phyloP scores from a whole-genome alignment of 202 grass and related monocot genomes.

The Elaeis oleifera region DNA sequence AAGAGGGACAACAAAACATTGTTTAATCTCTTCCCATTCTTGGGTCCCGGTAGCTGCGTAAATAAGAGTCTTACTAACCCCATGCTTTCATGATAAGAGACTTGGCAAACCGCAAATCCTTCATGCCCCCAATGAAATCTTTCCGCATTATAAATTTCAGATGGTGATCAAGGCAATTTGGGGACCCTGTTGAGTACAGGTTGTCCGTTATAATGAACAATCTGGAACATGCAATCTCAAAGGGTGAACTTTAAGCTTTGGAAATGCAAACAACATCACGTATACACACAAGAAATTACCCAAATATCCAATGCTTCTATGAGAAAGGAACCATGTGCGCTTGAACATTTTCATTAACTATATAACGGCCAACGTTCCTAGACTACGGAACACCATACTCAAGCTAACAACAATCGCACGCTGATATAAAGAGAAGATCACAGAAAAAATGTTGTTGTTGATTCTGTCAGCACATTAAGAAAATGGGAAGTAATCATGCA shows the following conservation, averaged over 20 bases:
- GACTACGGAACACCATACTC: conserved; percentile 34
- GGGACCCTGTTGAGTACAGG: background rate
- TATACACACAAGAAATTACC: conserved; percentile 16
- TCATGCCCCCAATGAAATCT: conserved; percentile 1
- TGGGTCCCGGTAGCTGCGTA: conserved; percentile 11
- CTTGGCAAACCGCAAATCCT: conserved; percentile 22
- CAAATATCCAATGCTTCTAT: conserved; percentile 54
- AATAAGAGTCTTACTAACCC: conserved; percentile 8
- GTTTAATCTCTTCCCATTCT: conserved; percentile 19
- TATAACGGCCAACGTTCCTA: conserved; percentile 44
- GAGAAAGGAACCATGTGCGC: conserved; percentile 40
- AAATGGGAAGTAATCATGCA: too few species aligned
- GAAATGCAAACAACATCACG: too few species aligned
- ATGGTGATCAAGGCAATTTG: conserved; percentile 8
- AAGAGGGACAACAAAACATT: background rate
- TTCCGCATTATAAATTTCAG: conserved; percentile 19
- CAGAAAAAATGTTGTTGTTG: too few species aligned
- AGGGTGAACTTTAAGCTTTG: too few species aligned
- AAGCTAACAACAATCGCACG: conserved; percentile 42
- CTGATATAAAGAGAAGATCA: conserved; percentile 22
- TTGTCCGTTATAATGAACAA: too few species aligned
- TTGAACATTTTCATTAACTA: conserved; percentile 25
- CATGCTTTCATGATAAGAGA: conserved; percentile 14
- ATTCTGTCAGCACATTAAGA: too few species aligned
- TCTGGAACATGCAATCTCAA: too few species aligned